phyloP scores from a whole-genome alignment of 768 basidiomycete genomes.

The Tephrocybe sp. region DNA sequence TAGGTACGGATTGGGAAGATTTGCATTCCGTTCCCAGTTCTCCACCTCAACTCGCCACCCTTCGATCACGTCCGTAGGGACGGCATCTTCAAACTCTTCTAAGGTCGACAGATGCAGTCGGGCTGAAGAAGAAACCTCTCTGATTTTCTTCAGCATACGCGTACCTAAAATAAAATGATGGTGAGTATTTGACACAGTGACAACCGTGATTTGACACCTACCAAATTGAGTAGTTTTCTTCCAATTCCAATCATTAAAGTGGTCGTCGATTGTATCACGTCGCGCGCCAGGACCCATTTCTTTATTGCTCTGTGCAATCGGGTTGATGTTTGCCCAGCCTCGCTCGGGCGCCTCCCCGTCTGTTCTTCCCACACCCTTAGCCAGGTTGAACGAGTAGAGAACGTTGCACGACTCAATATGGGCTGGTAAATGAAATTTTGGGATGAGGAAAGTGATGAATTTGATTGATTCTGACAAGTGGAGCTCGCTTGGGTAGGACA shows the following conservation, averaged over 20 bases:
- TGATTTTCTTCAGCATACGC: not conserved
- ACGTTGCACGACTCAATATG: conserved; percentile 20
- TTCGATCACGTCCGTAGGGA: not conserved
- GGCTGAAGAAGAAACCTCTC: not conserved
- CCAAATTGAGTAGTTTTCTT: not conserved
- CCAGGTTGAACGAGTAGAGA: conserved; percentile 21
- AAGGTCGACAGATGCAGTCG: not conserved
- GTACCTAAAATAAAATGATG: not conserved
- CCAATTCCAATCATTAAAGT: conserved; percentile 5
- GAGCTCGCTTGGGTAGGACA: not conserved
- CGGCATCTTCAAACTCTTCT: not conserved
- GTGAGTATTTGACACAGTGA: not conserved
- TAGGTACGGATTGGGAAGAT: not conserved
- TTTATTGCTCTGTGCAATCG: conserved; percentile 13
- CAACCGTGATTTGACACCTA: not conserved
- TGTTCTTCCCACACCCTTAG: conserved; percentile 18
- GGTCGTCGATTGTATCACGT: not conserved
- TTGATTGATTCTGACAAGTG: not conserved
- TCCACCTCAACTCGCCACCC: not conserved
- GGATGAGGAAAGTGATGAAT: conserved; percentile 17
- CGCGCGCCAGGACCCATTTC: conserved; percentile 24
- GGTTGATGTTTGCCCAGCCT: conserved; percentile 22
- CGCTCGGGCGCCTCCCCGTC: conserved; percentile 14
- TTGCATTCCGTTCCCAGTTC: not conserved
- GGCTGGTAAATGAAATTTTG: conserved; percentile 28